These are phyloP conservation scores for Pulicaria dysenterica DNA, from an alignment of 129 eudicot species.

Conservation along the genomic window DNA sequence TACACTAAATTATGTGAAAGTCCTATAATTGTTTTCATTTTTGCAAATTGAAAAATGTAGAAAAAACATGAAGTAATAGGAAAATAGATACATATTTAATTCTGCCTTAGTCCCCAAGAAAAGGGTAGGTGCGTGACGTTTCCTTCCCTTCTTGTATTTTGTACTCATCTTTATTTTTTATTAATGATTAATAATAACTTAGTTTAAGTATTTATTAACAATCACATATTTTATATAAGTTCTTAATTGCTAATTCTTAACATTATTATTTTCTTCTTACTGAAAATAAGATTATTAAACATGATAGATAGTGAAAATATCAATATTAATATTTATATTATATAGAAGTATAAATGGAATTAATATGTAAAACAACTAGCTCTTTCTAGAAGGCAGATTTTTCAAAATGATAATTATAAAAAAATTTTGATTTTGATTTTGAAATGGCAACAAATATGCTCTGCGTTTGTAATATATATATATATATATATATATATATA, in stretches of 20 bases:
- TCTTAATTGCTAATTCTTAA: no score
- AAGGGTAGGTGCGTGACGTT: conserved; percentile 8
- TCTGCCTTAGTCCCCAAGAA: conserved; percentile 19
- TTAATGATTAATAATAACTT: neutral
- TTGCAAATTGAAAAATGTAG: no score
- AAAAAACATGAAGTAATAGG: no score
- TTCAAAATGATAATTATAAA: neutral
- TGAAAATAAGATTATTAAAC: no score
- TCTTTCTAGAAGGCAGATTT: conserved; percentile 21
- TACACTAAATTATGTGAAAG: no score
- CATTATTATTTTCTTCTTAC: no score
- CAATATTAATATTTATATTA: neutral
- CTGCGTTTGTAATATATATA: no score
- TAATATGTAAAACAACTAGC: conserved; percentile 11
- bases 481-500: no score
- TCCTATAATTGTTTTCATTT: no score
- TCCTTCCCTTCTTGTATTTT: neutral
- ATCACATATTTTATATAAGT: no score
- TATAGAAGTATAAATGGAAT: neutral
- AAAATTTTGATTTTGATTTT: neutral
- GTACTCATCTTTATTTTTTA: neutral
- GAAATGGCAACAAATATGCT: no score
- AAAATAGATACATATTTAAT: neutral
- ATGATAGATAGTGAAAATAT: neutral
- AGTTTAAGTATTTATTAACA: no score